These are phyloP conservation scores for Mycena sp. DNA, from an alignment of 1,284 basidiomycete species.

Conservation along the genomic window DNA sequence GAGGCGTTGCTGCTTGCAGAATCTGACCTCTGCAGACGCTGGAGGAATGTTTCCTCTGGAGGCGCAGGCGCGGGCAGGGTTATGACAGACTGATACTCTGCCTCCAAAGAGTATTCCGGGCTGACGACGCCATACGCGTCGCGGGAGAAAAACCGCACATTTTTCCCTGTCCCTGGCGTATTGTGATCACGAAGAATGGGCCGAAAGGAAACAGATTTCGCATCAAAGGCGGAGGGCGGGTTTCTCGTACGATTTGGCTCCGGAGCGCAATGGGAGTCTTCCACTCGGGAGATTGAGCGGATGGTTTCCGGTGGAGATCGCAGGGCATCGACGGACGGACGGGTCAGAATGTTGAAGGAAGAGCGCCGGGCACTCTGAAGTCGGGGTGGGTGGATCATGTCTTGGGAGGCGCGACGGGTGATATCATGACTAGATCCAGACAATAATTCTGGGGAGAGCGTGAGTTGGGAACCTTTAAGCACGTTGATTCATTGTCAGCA, in stretches of 20 bases:
- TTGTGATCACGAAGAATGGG: constrained; percentile 76
- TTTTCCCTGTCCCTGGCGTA: constrained; percentile 78
- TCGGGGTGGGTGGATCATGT: constrained; percentile 15
- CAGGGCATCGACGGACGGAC: constrained; percentile 26
- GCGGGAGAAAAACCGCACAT: constrained; percentile 77
- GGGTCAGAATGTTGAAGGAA: constrained; percentile 27
- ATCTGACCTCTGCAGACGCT: constrained; percentile 1
- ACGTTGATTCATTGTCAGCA: neutral
- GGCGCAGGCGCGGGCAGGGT: constrained; percentile 30
- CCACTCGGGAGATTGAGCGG: constrained; percentile 2
- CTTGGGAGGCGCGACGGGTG: constrained; percentile 21
- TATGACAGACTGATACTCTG: constrained; percentile 43
- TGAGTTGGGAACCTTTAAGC: constrained; percentile 26
- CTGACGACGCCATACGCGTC: constrained; percentile 69
- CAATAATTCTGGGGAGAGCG: constrained; percentile 6
- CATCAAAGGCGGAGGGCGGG: too few relatives aligned
- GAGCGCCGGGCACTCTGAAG: constrained; percentile 25
- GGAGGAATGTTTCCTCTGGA: constrained; percentile 37
- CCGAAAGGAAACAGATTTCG: constrained; percentile 55
- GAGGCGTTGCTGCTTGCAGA: constrained; percentile 15
- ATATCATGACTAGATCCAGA: constrained; percentile 1
- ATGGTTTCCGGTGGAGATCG: constrained; percentile 21
- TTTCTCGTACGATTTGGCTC: constrained; percentile 35
- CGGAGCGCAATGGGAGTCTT: constrained; percentile 25
- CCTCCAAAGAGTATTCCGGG: constrained; percentile 58